Conservation (phyloP, 495 filamentous ascomycete genomes). For the Penicillium paxilli region DNA sequence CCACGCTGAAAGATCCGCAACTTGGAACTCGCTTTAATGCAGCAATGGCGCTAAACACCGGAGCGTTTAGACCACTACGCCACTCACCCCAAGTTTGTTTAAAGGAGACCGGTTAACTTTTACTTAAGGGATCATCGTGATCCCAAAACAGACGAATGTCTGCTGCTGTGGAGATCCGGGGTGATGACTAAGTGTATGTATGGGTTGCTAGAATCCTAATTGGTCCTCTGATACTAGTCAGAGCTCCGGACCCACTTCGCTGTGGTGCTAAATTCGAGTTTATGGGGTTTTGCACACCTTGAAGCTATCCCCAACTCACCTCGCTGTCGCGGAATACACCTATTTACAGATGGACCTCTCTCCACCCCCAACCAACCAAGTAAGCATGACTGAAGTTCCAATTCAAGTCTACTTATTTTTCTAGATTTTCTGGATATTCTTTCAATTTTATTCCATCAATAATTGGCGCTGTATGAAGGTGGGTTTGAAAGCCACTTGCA, state of each 20-base stretch:
- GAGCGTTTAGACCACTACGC: neutral
- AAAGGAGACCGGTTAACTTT: neutral
- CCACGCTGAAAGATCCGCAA: no score
- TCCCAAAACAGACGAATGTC: no score
- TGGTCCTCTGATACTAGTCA: neutral
- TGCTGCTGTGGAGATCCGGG: neutral
- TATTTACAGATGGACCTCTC: no score
- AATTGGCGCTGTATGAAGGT: no score
- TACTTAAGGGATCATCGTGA: neutral
- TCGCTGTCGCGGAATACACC: no score
- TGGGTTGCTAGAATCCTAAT: neutral
- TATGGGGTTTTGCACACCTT: neutral
- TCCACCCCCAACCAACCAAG: no score
- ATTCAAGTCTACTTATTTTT: no score
- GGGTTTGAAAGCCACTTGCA: no score
- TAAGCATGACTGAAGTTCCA: no score
- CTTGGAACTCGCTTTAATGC: constrained; percentile 3
- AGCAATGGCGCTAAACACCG: neutral
- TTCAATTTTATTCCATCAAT: no score
- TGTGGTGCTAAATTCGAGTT: neutral
- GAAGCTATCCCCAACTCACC: neutral
- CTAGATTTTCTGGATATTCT: no score
- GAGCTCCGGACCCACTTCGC: neutral
- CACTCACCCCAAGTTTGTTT: neutral
- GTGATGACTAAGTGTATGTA: neutral